These are phyloP conservation scores for Scedosporium dehoogii DNA, from an alignment of 2,329 filamentous ascomycete genomes.

Conservation along the genomic window DNA sequence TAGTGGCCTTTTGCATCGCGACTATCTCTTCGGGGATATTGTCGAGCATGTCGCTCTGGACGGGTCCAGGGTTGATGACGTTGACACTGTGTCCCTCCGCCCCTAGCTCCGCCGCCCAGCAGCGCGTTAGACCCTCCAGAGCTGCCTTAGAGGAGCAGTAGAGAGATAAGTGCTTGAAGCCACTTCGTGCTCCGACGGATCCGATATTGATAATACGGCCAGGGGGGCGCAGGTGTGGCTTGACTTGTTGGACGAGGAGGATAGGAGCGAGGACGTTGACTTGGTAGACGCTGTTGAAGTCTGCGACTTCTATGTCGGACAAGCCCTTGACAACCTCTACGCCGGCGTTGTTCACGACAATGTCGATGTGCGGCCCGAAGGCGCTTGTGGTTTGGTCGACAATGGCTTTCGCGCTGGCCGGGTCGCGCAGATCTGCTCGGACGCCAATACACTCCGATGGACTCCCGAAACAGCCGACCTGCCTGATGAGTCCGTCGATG, in stretches of 20 bases:
- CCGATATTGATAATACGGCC: constrained; percentile 49
- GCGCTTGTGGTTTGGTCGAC: constrained; percentile 16
- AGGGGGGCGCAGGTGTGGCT: constrained; percentile 36
- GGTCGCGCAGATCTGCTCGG: constrained; percentile 14
- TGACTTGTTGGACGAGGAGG: constrained; percentile 41
- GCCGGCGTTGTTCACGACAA: constrained; percentile 30
- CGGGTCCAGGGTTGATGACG: constrained; percentile 47
- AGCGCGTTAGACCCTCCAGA: constrained; percentile 48
- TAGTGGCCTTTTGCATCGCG: constrained; percentile 34
- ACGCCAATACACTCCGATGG: constrained; percentile 8
- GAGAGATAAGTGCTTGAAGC: constrained; percentile 33
- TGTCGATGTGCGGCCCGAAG: constrained; percentile 16
- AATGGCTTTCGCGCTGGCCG: constrained; percentile 19
- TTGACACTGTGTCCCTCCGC: constrained; percentile 49
- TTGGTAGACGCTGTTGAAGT: constrained; percentile 44
- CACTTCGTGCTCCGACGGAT: constrained; percentile 39
- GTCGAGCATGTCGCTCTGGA: constrained; percentile 47
- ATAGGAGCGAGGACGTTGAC: constrained; percentile 46
- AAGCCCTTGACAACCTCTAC: constrained; percentile 24
- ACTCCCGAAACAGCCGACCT: constrained; percentile 10
- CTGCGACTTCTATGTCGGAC: constrained; percentile 31
- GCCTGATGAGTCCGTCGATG: constrained; percentile 8
- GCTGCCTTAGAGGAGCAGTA: constrained; percentile 51
- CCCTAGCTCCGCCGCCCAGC: constrained; percentile 49
- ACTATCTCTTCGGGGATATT: constrained; percentile 38